Conservation (phyloP, 352 stramenopile genomes). For the Peronospora belbahrii region DNA sequence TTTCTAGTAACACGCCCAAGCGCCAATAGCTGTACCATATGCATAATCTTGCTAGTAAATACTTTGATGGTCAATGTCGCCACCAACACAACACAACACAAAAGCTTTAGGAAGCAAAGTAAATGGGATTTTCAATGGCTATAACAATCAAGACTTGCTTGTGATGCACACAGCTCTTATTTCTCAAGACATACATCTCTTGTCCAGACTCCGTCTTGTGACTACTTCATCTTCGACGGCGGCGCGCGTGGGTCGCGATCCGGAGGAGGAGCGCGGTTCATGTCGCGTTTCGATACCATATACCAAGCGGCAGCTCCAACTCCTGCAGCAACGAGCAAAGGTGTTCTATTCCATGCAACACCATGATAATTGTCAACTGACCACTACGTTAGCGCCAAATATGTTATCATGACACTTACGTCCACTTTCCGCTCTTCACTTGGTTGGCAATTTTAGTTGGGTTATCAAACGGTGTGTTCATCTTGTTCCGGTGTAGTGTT, state of each 20-base stretch:
- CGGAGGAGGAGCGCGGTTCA: not conserved
- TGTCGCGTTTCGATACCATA: constrained; percentile 20
- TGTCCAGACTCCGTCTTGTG: not conserved
- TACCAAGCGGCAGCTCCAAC: constrained; percentile 27
- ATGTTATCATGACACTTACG: constrained; percentile 8
- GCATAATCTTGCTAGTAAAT: too few relatives aligned
- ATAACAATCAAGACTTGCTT: not conserved
- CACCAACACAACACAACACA: too few relatives aligned
- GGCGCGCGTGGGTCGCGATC: constrained; percentile 18
- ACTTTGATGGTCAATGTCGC: too few relatives aligned
- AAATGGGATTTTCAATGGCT: not conserved
- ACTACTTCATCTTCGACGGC: constrained; percentile 26
- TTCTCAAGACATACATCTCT: not conserved
- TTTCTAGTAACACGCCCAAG: too few relatives aligned
- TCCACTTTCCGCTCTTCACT: constrained; percentile 28
- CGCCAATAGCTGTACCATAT: too few relatives aligned
- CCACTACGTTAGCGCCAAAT: not conserved
- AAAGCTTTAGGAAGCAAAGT: not conserved
- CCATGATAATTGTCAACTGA: not conserved
- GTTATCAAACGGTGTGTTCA: constrained; percentile 27
- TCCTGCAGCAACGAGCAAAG: constrained; percentile 21
- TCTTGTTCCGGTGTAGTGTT: not conserved
- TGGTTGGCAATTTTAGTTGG: constrained; percentile 22
- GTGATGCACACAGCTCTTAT: not conserved
- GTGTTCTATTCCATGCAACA: constrained; percentile 5